Percentiles rank a stretch among this genome's conserved stretches.
Evolutionary conservation across 2,329 filamentous ascomycete species (phyloP).

Genomic region (Rhynchosporium graminicola): DNA sequence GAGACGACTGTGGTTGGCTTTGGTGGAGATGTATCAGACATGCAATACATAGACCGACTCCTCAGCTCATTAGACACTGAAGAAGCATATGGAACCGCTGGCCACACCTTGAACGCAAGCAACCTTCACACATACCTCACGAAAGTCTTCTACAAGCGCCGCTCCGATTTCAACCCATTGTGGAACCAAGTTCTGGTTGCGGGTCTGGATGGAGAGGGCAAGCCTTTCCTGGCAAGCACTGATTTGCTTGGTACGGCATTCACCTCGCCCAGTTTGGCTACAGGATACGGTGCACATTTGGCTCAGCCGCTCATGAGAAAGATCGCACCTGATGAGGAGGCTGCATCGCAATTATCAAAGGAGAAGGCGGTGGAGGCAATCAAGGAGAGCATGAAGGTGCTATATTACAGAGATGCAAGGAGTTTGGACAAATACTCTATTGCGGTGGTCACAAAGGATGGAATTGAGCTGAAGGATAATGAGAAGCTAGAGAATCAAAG

Average conservation of each 20-base stretch:
- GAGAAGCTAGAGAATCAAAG: constrained; percentile 93
- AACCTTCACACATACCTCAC: constrained; percentile 96
- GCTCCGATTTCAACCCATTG: constrained; percentile 92
- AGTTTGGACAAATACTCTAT: constrained; percentile 90
- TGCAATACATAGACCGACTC: constrained; percentile 96
- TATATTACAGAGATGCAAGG: constrained; percentile 95
- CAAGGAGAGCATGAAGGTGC: constrained; percentile 95
- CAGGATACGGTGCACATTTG: constrained; percentile 89
- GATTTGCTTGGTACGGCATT: constrained; percentile 94
- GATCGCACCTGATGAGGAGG: constrained; percentile 79
- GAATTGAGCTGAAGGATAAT: constrained; percentile 80
- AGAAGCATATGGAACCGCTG: constrained; percentile 71
- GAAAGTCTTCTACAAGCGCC: constrained; percentile 94
- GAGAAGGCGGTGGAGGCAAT: constrained; percentile 80
- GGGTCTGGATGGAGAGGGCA: constrained; percentile 75
- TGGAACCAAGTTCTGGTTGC: constrained; percentile 96
- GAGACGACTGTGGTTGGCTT: constrained; percentile 84
- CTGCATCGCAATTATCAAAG: constrained; percentile 68
- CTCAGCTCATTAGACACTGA: constrained; percentile 83
- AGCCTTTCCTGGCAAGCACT: constrained; percentile 87
- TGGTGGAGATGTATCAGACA: constrained; percentile 96
- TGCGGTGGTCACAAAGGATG: constrained; percentile 84
- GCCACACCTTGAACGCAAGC: constrained; percentile 72
- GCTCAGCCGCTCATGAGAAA: constrained; percentile 89
- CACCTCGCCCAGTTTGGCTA: constrained; percentile 82